Conservation (phyloP, 2,329 filamentous ascomycete species). For the Botrytis tulipae region DNA sequence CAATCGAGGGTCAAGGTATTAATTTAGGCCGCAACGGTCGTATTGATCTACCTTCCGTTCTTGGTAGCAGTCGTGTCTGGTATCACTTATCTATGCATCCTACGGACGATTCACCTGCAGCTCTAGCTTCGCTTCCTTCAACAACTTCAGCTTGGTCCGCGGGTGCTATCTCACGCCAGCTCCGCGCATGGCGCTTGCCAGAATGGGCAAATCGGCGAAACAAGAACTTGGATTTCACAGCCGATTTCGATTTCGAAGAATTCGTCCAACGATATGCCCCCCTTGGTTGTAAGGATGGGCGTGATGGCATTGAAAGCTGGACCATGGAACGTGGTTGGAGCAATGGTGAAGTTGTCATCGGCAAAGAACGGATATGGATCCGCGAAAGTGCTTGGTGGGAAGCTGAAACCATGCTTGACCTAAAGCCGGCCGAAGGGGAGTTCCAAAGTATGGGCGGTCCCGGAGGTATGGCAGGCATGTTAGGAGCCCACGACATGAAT, state of each 20-base stretch:
- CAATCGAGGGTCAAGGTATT: slow-evolving; percentile 74
- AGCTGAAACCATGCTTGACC: slow-evolving; percentile 90
- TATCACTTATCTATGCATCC: slow-evolving; percentile 91
- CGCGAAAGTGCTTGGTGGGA: slow-evolving; percentile 96
- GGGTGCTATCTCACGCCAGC: slow-evolving; percentile 84
- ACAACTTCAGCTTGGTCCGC: slow-evolving; percentile 89
- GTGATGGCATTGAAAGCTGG: slow-evolving; percentile 92
- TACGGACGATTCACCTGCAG: slow-evolving; percentile 78
- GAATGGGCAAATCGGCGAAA: slow-evolving; percentile 96
- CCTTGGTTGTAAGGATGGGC: slow-evolving; percentile 84
- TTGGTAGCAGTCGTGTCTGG: slow-evolving; percentile 88
- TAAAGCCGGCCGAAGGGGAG: slow-evolving; percentile 53
- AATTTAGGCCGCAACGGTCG: slow-evolving; percentile 74
- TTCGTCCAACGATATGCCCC: slow-evolving; percentile 79
- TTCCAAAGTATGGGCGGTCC: slow-evolving; percentile 21
- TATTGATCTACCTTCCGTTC: slow-evolving; percentile 70
- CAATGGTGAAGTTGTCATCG: slow-evolving; percentile 92
- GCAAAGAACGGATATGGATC: slow-evolving; percentile 92
- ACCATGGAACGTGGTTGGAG: slow-evolving; percentile 94
- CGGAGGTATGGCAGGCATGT: slow-evolving; percentile 45
- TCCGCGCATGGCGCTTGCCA: slow-evolving; percentile 87
- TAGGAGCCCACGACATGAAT: slow-evolving; percentile 62
- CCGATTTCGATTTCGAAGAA: slow-evolving; percentile 92
- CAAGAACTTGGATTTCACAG: slow-evolving; percentile 89
- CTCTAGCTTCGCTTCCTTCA: slow-evolving; percentile 67